Conservation (phyloP, 139 green algal species). For the Desmodesmus armatus region DNA sequence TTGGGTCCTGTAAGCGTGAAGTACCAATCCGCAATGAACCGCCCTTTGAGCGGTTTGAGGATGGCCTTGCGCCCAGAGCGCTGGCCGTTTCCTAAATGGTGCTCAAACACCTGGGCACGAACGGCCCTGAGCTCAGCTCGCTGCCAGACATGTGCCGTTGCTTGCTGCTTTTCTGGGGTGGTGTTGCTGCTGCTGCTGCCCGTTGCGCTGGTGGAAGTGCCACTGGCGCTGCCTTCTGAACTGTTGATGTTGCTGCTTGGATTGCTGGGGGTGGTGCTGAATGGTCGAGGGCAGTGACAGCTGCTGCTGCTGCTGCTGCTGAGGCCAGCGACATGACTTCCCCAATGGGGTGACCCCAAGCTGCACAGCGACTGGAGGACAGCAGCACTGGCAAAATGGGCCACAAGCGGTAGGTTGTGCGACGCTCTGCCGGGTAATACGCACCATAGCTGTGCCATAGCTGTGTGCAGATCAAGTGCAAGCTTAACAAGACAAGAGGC, state of each 20-base stretch:
- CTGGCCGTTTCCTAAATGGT: slow-evolving; percentile 30
- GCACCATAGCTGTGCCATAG: too few relatives aligned
- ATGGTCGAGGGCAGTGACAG: not conserved
- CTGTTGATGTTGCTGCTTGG: not conserved
- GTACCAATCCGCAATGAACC: slow-evolving; percentile 33
- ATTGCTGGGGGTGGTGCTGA: not conserved
- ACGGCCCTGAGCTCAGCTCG: not conserved
- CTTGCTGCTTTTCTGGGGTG: too few relatives aligned
- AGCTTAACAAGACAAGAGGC: too few relatives aligned
- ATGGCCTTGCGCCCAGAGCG: slow-evolving; percentile 35
- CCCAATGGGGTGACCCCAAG: too few relatives aligned
- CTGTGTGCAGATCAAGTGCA: too few relatives aligned
- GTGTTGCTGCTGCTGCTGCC: not conserved
- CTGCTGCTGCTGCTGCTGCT: slow-evolving; percentile 16
- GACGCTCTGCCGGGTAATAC: too few relatives aligned
- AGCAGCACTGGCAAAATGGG: too few relatives aligned
- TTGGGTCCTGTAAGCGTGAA: slow-evolving; percentile 16
- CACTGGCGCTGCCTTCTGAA: not conserved
- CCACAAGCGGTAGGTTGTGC: too few relatives aligned
- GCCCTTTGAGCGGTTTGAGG: slow-evolving; percentile 18
- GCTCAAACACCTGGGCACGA: slow-evolving; percentile 34
- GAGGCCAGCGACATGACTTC: not conserved
- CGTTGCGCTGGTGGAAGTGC: not conserved
- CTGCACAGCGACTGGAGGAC: not conserved
- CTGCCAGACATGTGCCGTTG: not conserved